Base-by-base conservation (phyloP, 2,329 filamentous ascomycete species). In the Phyllosticta capitalensis region DNA sequence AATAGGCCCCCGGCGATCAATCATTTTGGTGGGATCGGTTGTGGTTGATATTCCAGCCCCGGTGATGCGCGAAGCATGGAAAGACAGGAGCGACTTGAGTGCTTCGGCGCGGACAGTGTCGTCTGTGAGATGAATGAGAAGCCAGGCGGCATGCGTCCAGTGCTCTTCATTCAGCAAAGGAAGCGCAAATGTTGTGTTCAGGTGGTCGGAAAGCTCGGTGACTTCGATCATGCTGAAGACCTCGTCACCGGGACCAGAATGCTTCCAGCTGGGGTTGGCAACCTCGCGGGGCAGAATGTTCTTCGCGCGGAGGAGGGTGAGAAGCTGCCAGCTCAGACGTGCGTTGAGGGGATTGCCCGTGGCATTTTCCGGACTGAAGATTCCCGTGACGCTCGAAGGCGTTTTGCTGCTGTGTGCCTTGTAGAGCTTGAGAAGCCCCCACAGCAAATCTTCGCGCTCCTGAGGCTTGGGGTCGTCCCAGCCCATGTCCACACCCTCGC, bases 371-470 rank as follows among this genome's bases (percentile, higher is more conserved):
- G 91, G 89, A 14, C 86, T 82, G 30, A 96, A 76, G 17, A 91
- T 80, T 38, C 86, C 83, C 65, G 90, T 89, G 2, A 95, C 54
- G 63, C 71, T 69, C 45, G 67, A 71, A 61, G 68, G 65, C 17
- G 55, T 60, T 24, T 71, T 67, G 61, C 73, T 69, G 9, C 75
- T 74, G n/a, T 83, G 77, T n/a, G 75, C 77, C 1, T 90, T 83
- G 67, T 91, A 95, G 4, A 95, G 78, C 70, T 89, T 90, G 55
- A 99, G 75, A 0, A 99, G 80, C 12, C 90, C 88, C 87, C 92
- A 96, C 0, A 97, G 78, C 7, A 95, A 79, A 69, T 95, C 91
- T 68, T 94, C 85, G 49, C 86, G 81, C 26, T 76, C 73, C 24
- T 82, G 78, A 12, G 79, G 76, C 56, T 83, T 75, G 3, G 77